Percentiles rank a stretch among this genome's conserved stretches.
Conservation (phyloP, 2,329 filamentous ascomycete species). For the Fusarium coffeatum region DNA sequence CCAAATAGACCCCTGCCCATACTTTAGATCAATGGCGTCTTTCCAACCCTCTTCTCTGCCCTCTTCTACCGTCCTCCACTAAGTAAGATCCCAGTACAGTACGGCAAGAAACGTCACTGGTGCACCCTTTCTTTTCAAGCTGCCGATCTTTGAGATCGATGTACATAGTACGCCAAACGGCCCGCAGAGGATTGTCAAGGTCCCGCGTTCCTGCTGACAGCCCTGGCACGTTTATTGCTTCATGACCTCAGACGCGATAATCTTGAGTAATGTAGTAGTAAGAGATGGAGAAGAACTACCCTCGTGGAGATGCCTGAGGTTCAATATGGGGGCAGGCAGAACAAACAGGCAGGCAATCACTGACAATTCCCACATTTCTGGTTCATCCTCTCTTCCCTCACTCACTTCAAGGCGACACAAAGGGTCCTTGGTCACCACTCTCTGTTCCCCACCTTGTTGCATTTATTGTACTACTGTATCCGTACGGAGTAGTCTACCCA, state of each 20-base stretch:
- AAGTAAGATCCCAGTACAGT: conserved; percentile 39
- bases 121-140: conserved; percentile 37
- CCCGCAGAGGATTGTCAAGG: conserved; percentile 35
- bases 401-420: conserved; percentile 23
- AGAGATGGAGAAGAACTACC: not conserved
- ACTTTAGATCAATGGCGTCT: conserved; percentile 38
- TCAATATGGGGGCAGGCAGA: not conserved
- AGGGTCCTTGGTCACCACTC: conserved; percentile 29
- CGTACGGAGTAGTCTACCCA: not conserved
- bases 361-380: conserved; percentile 27
- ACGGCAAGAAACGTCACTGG: conserved; percentile 43
- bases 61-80: conserved; percentile 33
- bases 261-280: not conserved
- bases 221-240: conserved; percentile 11
- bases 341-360: not conserved
- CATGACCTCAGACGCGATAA: not conserved
- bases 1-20: conserved; percentile 23
- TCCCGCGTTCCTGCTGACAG: conserved; percentile 37
- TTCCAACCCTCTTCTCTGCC: conserved; percentile 10
- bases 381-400: conserved; percentile 18
- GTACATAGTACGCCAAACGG: conserved; percentile 44
- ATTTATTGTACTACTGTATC: conserved; percentile 27
- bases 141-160: conserved; percentile 47
- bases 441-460: conserved; percentile 32
- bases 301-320: not conserved